Percentiles rank a stretch among this genome's conserved stretches.
These are phyloP conservation scores for Xylaria sp. DNA, from an alignment of 2,329 filamentous ascomycete species.

Conservation along the genomic window DNA sequence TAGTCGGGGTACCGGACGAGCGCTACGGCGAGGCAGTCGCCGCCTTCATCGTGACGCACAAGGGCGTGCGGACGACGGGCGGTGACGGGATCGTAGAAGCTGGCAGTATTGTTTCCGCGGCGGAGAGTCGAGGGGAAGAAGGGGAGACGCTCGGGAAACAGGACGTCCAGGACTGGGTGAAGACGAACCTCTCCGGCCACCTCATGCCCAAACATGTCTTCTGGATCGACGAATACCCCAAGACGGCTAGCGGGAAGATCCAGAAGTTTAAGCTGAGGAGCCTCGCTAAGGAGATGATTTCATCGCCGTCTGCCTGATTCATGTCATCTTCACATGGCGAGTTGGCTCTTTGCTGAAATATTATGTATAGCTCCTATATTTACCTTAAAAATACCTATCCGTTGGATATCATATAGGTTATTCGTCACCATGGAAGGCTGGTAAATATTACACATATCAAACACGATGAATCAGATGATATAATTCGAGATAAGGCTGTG, in stretches of 20 bases:
- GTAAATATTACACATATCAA: neutral
- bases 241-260: conserved; percentile 96
- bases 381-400: no score
- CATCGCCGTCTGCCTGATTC: neutral
- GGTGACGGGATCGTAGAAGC: conserved; percentile 36
- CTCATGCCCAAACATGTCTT: conserved; percentile 92
- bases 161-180: conserved; percentile 77
- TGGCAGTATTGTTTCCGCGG: conserved; percentile 3
- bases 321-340: neutral
- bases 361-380: neutral
- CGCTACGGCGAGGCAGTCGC: conserved; percentile 87
- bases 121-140: conserved; percentile 30
- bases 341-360: neutral
- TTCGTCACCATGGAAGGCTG: neutral
- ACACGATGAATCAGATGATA: neutral
- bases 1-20: conserved; percentile 85
- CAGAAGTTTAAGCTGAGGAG: conserved; percentile 90
- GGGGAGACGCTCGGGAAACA: conserved; percentile 60
- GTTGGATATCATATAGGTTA: no score
- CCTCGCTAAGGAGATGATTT: conserved; percentile 57
- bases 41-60: conserved; percentile 76
- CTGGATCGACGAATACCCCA: conserved; percentile 85
- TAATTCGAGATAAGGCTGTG: neutral
- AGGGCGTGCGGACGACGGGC: conserved; percentile 47
- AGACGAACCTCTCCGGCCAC: conserved; percentile 72